Conservation (phyloP, 768 basidiomycete species). For the Erythrobasidium yunnanense region DNA sequence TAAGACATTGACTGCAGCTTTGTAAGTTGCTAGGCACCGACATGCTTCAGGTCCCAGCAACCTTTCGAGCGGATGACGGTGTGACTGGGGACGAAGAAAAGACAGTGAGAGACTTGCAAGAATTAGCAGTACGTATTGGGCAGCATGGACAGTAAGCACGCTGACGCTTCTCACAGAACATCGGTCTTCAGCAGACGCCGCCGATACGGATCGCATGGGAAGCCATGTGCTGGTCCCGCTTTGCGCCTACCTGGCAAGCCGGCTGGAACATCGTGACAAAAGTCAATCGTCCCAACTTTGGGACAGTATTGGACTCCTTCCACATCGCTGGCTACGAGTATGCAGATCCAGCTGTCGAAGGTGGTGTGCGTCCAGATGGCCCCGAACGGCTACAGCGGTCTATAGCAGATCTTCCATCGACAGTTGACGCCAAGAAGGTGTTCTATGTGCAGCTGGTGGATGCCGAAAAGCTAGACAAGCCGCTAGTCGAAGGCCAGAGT, state of each 20-base stretch:
- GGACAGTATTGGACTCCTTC: slow-evolving; percentile 27
- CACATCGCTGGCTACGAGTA: slow-evolving; percentile 30
- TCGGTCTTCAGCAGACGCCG: neutral
- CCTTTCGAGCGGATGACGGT: slow-evolving; percentile 25
- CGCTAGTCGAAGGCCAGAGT: slow-evolving; percentile 19
- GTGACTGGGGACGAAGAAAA: slow-evolving; percentile 26
- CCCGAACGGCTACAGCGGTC: slow-evolving; percentile 3
- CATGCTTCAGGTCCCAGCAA: slow-evolving; percentile 28
- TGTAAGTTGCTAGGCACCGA: slow-evolving; percentile 28
- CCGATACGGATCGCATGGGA: slow-evolving; percentile 29
- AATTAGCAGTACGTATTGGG: slow-evolving; percentile 21
- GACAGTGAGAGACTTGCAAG: slow-evolving; percentile 23
- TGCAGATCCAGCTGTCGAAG: slow-evolving; percentile 18
- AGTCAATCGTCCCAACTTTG: slow-evolving; percentile 29
- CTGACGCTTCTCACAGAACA: slow-evolving; percentile 2
- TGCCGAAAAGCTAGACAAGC: slow-evolving; percentile 18
- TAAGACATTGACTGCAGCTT: neutral
- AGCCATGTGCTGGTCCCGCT: slow-evolving; percentile 21
- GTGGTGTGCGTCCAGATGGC: slow-evolving; percentile 18
- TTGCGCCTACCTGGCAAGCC: neutral
- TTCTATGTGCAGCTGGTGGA: slow-evolving; percentile 28
- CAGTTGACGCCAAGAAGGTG: neutral
- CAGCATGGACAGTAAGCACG: neutral
- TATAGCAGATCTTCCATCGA: slow-evolving; percentile 11
- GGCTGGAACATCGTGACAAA: neutral